Base-by-base conservation (phyloP, 2,329 filamentous ascomycete species). In the Fusarium sp. region DNA sequence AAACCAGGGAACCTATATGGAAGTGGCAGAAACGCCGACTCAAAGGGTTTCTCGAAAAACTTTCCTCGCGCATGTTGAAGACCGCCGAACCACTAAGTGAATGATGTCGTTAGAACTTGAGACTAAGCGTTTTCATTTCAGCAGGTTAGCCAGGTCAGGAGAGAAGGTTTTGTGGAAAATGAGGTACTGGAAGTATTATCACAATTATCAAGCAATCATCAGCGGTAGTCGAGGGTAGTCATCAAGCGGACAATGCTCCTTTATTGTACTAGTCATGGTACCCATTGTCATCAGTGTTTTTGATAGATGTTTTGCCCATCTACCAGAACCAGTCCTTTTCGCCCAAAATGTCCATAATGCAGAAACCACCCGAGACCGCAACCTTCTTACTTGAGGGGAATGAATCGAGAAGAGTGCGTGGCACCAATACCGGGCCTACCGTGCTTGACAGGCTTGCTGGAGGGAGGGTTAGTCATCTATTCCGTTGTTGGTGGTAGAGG, bases 331-430 rank as follows among this genome's bases (percentile, higher is more conserved):
- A 84, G 83, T 84, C 83, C 86, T 84, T 87, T 88, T 88, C 86
- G 86, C 87, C 86, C 81, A 68, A 85, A 85, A 81, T 82, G 80
- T 85, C 86, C 86, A 83, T 87, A 88, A 88, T 88, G 86, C 86
- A 87, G 84, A 83, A 85, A 86, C 84, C 85, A 84, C 85, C 83
- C 82, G 71, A 82, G 82, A 83, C 83, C 82, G 81, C 82, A 83
- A 81, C 82, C 87, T 90, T 96, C 88, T 91, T 98, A 98, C 91
- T 99, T 99, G 87, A 99, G 93, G 87, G 96, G 96, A 91, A 99
- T 99, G 93, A 99, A 99, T 92, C 96, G 95, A 87, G 96, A 99
- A 90, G 95, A 98, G 93, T 99, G 95, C 81, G 96, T 99, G 83
- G 96, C 96, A 97, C 96, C 96, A 84, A 99, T 99, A 98, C 96